phyloP scores from a whole-genome alignment of 352 stramenopile genomes.

The Pythium rishiriense region DNA sequence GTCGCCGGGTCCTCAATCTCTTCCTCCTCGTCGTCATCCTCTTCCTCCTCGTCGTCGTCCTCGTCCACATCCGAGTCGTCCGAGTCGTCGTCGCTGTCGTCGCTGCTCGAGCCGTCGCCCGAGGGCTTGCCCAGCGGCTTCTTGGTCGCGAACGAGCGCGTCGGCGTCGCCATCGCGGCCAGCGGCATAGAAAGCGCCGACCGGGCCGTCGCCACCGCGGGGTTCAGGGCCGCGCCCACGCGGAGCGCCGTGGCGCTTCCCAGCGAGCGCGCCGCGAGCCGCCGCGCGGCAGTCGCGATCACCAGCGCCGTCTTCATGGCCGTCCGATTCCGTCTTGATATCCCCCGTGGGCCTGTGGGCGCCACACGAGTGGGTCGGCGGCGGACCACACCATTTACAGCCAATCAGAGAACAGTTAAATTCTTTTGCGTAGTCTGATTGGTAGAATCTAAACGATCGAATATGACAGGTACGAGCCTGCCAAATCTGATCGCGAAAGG shows the following conservation, averaged over 20 bases:
- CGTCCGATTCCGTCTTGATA: background rate
- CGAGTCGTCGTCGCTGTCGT: constrained; percentile 35
- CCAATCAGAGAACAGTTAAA: background rate
- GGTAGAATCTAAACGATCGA: background rate
- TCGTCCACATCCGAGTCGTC: constrained; percentile 26
- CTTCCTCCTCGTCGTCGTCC: constrained; percentile 34
- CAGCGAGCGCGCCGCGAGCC: constrained; percentile 26
- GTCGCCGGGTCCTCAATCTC: constrained; percentile 17
- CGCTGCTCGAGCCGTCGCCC: constrained; percentile 25
- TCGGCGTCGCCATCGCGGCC: background rate
- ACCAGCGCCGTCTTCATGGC: constrained; percentile 52
- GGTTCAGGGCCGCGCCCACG: background rate
- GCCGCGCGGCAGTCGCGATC: constrained; percentile 30
- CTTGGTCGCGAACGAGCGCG: constrained; percentile 36
- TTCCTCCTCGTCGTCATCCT: constrained; percentile 36
- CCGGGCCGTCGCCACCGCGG: background rate
- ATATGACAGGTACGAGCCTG: background rate
- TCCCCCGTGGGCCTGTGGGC: constrained; percentile 3
- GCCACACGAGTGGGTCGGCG: constrained; percentile 24
- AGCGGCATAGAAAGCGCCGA: background rate
- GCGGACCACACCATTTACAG: constrained; percentile 9
- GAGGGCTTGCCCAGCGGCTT: constrained; percentile 18
- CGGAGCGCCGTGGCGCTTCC: background rate
- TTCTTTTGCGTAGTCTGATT: background rate
- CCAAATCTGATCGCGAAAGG: constrained; percentile 10